These are phyloP conservation scores for Xylaria sp. DNA, from an alignment of 2,329 filamentous ascomycete genomes.

Conservation along the genomic window DNA sequence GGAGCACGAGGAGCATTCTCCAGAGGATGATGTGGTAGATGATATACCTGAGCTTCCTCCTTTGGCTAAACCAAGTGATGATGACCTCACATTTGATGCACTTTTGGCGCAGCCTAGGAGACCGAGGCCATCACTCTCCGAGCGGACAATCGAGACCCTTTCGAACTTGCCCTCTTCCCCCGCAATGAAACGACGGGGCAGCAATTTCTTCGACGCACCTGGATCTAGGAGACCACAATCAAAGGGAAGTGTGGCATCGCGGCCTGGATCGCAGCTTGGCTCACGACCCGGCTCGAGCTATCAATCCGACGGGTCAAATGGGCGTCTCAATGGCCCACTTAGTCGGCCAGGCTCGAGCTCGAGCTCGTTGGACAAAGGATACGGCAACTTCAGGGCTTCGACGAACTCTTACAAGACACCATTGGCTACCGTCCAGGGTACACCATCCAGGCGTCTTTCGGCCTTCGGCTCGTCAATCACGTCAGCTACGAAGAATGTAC, in stretches of 20 bases:
- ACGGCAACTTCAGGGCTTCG: conserved; percentile 51
- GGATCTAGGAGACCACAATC: conserved; percentile 62
- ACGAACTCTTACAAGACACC: conserved; percentile 52
- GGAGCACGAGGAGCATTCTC: conserved; percentile 19
- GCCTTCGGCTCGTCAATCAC: conserved; percentile 45
- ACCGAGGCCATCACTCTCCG: conserved; percentile 68
- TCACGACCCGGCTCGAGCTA: conserved; percentile 63
- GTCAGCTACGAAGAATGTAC: conserved; percentile 39
- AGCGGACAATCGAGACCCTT: conserved; percentile 85
- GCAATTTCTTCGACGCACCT: conserved; percentile 74
- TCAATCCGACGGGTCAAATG: conserved; percentile 64
- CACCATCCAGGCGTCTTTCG: conserved; percentile 47
- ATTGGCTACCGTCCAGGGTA: conserved; percentile 51
- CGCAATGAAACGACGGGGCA: conserved; percentile 66
- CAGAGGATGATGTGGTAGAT: not conserved
- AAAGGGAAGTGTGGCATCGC: conserved; percentile 57
- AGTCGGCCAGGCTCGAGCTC: conserved; percentile 63
- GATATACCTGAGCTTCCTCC: conserved; percentile 34
- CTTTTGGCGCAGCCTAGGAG: conserved; percentile 30
- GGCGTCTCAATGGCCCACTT: conserved; percentile 54
- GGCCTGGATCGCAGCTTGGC: conserved; percentile 50
- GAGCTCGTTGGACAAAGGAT: conserved; percentile 51
- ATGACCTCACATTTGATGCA: conserved; percentile 36
- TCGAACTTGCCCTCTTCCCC: conserved; percentile 80
- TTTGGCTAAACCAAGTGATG: conserved; percentile 29